Evolutionary conservation across 1,284 basidiomycete species (phyloP).

Genomic region (Caloboletus firmus): DNA sequence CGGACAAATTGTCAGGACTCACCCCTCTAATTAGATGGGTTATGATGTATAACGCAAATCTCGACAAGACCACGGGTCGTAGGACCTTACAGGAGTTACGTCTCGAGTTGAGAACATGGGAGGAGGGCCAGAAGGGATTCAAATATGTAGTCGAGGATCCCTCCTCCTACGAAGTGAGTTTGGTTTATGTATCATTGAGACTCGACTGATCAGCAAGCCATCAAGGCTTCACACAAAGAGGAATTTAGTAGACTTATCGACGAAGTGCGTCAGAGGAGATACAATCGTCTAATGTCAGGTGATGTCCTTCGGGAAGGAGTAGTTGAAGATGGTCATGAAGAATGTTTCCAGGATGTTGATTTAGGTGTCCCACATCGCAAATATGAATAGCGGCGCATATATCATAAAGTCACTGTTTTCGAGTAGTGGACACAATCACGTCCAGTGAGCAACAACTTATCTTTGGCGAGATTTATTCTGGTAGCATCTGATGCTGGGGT

Average conservation of each 20-base stretch:
- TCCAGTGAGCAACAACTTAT: neutral
- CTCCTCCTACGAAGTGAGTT: slow-evolving; percentile 49
- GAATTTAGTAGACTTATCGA: slow-evolving; percentile 31
- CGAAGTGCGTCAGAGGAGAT: slow-evolving; percentile 21
- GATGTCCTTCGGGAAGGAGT: slow-evolving; percentile 1
- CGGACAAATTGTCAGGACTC: neutral
- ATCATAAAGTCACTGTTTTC: slow-evolving; percentile 1
- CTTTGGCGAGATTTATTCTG: slow-evolving; percentile 9
- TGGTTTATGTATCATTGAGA: neutral
- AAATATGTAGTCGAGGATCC: slow-evolving; percentile 47
- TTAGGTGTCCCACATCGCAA: neutral
- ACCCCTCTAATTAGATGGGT: slow-evolving; percentile 52
- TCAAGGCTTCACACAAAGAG: slow-evolving; percentile 23
- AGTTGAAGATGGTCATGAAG: slow-evolving; percentile 15
- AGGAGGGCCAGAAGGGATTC: slow-evolving; percentile 42
- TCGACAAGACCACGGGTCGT: slow-evolving; percentile 56
- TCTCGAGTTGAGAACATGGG: slow-evolving; percentile 58
- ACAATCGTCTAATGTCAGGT: neutral
- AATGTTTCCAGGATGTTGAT: slow-evolving; percentile 7
- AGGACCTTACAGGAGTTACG: slow-evolving; percentile 50
- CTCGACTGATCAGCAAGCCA: neutral
- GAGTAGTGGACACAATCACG: slow-evolving; percentile 1
- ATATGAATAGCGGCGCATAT: neutral
- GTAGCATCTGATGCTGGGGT: neutral
- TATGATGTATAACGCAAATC: slow-evolving; percentile 66